These are phyloP conservation scores for Russula sp. DNA, from an alignment of 768 basidiomycete species.

Conservation along the genomic window DNA sequence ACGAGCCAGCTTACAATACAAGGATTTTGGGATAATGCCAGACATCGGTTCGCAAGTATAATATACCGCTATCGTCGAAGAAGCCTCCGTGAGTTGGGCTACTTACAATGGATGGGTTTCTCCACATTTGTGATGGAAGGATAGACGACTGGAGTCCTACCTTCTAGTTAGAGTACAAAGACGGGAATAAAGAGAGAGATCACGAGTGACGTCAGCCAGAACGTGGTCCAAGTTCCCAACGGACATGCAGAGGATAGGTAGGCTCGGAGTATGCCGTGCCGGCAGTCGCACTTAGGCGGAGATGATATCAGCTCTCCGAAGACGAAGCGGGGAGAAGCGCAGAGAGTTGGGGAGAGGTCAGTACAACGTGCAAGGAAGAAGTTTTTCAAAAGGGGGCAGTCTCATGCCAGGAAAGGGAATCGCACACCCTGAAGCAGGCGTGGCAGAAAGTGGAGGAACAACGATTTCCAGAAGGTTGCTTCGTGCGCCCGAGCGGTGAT, in stretches of 20 bases:
- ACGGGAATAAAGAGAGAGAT: neutral
- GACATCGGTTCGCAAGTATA: neutral
- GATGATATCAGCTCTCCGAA: slow-evolving; percentile 26
- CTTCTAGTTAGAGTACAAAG: slow-evolving; percentile 16
- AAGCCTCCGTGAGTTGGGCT: neutral
- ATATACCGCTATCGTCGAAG: neutral
- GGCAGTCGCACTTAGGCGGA: slow-evolving; percentile 24
- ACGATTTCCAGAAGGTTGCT: slow-evolving; percentile 13
- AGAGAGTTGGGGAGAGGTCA: slow-evolving; percentile 6
- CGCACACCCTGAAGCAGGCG: neutral
- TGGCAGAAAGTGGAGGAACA: slow-evolving; percentile 13
- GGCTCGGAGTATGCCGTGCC: slow-evolving; percentile 18
- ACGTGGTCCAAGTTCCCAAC: slow-evolving; percentile 20
- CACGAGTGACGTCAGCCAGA: slow-evolving; percentile 26
- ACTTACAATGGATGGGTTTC: neutral
- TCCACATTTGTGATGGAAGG: slow-evolving; percentile 9
- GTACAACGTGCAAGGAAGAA: slow-evolving; percentile 26
- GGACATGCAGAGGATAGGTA: neutral
- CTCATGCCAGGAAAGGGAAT: slow-evolving; percentile 13
- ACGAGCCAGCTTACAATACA: neutral
- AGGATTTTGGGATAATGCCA: neutral
- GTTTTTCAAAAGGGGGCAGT: slow-evolving; percentile 16
- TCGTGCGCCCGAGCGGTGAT: slow-evolving; percentile 21
- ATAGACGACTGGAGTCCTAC: neutral
- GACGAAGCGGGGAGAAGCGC: slow-evolving; percentile 19